Base-by-base conservation (phyloP, 192 early-diverging fungal genomes). In the Gonapodya sp. region DNA sequence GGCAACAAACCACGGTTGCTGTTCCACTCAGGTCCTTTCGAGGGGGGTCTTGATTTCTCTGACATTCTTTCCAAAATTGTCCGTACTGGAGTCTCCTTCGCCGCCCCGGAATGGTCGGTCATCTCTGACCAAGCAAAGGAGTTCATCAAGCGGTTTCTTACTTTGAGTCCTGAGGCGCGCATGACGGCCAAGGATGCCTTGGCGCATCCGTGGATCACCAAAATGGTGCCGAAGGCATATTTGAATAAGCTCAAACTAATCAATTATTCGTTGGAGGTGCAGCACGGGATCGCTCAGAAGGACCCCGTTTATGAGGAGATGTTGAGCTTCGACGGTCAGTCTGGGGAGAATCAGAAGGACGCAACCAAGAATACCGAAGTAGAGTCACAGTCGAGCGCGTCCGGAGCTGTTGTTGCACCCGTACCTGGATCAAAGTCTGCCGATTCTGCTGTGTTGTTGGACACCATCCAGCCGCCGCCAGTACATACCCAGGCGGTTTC, bases 121-220 rank as follows among this genome's bases (percentile, higher is more conserved):
- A 31, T 77, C 14, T 77, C 75, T 8, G 88, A 72, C 2, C 18
- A 2, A 2, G 94, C 94, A 35, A 90, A 90, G 83, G 82, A 92
- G 77, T 95, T 96, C 84, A 92, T 96, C 73, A 79, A 80, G 2
- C 81, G 86, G 32, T 87, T 94, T n/a, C 85, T 96, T 82, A 87
- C 87, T 0, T 87, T 89, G 30, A 91, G 93, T 79, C 88, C 90
- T 0, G 36, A 34, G 1, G 73, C 85, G 79, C 88, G 92, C 73
- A 87, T 88, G 86, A 87, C 87, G 2, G 87, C 88, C 2, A 84
- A 88, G 2, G 77, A 83, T 33, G 91, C 88, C 0, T 86, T 93
- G 35, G 73, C 78, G 16, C 91, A 91, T 36, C 82, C 85, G 30
- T 92, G 92, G 92, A 77, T 77, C 75, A 2, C 18, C 30, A 77